phyloP scores from a whole-genome alignment of 495 filamentous ascomycete species.

The Jackrogersella multiformis region DNA sequence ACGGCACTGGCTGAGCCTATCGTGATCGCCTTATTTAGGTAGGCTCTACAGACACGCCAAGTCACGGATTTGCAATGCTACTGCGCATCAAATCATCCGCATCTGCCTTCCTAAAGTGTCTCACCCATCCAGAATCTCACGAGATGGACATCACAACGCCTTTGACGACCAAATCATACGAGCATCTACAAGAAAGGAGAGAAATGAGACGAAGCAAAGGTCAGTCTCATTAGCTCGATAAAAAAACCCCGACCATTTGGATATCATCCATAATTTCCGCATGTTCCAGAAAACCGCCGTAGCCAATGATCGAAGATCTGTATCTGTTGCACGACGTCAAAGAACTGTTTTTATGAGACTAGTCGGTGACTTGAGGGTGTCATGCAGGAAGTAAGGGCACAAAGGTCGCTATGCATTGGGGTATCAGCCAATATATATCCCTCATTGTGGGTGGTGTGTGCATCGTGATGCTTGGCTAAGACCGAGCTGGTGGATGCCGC shows the following conservation, averaged over 20 bases:
- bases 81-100: conserved; percentile 23
- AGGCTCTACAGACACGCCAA: conserved; percentile 27
- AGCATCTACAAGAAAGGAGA: neutral
- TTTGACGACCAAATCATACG: conserved; percentile 15
- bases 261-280: conserved; percentile 38
- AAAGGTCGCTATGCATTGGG: conserved; percentile 33
- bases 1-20: conserved; percentile 23
- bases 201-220: neutral
- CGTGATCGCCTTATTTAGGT: conserved; percentile 15
- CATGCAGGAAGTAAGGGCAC: conserved; percentile 41
- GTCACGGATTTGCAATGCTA: conserved; percentile 25
- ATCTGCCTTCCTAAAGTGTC: conserved; percentile 35
- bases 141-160: conserved; percentile 9
- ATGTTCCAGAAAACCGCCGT: conserved; percentile 29
- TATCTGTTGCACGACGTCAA: conserved; percentile 34
- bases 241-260: conserved; percentile 26
- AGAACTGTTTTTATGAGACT: conserved; percentile 24
- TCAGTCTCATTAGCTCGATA: conserved; percentile 23
- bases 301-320: conserved; percentile 19
- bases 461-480: conserved; percentile 32
- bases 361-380: conserved; percentile 31
- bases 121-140: neutral
- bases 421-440: conserved; percentile 38
- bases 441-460: conserved; percentile 37
- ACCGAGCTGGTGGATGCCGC: conserved; percentile 34